These are phyloP conservation scores for Tricholoma matsutake DNA, from an alignment of 768 basidiomycete species.

Conservation along the genomic window DNA sequence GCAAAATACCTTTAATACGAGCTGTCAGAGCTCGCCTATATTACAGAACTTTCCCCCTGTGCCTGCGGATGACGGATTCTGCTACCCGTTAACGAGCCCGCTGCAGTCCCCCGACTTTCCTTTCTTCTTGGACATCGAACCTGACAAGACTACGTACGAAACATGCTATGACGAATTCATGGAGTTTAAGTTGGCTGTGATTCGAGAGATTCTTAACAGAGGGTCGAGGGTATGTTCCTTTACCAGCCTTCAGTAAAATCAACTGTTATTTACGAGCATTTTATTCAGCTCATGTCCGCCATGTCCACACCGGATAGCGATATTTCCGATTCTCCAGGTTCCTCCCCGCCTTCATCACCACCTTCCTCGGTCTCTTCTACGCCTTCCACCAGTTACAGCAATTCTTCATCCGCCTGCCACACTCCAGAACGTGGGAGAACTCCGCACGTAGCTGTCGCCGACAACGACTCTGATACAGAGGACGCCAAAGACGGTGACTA, in stretches of 20 bases:
- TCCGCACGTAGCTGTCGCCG: conserved; percentile 5
- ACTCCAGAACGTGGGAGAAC: not conserved
- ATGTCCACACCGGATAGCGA: not conserved
- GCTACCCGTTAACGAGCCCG: conserved; percentile 11
- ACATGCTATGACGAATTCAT: conserved; percentile 15
- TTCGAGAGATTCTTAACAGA: conserved; percentile 8
- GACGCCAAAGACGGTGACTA: conserved; percentile 12
- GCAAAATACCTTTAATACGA: not conserved
- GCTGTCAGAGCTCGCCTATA: not conserved
- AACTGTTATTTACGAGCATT: not conserved
- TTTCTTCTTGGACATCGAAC: conserved; percentile 15
- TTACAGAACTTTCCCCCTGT: conserved; percentile 1
- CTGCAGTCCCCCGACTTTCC: conserved; percentile 4
- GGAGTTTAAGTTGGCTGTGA: conserved; percentile 14
- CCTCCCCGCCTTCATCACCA: too few relatives aligned
- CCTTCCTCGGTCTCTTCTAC: not conserved
- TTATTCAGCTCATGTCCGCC: not conserved
- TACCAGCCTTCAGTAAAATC: not conserved
- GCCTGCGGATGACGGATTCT: conserved; percentile 9
- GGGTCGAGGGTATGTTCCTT: conserved; percentile 2
- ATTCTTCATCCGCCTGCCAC: not conserved
- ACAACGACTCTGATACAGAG: conserved; percentile 5
- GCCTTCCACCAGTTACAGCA: not conserved
- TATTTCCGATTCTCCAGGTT: not conserved
- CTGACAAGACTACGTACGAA: conserved; percentile 13